Conservation (phyloP, 2,329 filamentous ascomycete species). For the Ascochyta clinopodiicola region DNA sequence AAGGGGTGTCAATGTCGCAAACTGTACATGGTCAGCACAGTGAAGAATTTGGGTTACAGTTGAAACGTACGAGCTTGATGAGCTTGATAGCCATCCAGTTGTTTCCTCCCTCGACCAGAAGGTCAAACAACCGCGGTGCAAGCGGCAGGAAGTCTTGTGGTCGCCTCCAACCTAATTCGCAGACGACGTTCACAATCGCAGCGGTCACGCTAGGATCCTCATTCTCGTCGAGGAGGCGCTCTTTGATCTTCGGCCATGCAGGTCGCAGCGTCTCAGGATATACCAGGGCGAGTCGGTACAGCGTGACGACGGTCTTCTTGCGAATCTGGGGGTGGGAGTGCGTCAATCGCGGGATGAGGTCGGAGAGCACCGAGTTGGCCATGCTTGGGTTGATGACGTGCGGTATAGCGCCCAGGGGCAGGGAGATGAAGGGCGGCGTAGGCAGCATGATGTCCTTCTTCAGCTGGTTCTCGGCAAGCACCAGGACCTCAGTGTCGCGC, state of each 20-base stretch:
- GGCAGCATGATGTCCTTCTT: constrained; percentile 89
- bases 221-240: constrained; percentile 84
- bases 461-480: constrained; percentile 94
- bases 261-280: constrained; percentile 92
- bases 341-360: constrained; percentile 82
- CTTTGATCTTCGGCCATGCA: constrained; percentile 97
- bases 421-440: constrained; percentile 76
- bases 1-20: constrained; percentile 90
- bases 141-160: constrained; percentile 93
- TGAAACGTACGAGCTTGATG: constrained; percentile 81
- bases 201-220: constrained; percentile 94
- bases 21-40: constrained; percentile 60
- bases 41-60: no score
- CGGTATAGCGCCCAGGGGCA: constrained; percentile 88
- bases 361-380: constrained; percentile 85
- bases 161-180: constrained; percentile 91
- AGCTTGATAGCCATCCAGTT: constrained; percentile 99
- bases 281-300: constrained; percentile 93
- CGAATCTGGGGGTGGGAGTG: constrained; percentile 86
- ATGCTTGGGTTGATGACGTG: constrained; percentile 93
- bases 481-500: constrained; percentile 93
- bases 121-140: constrained; percentile 88
- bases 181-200: constrained; percentile 95
- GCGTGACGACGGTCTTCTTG: constrained; percentile 94
- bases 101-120: constrained; percentile 89